Evolutionary conservation across 1,284 basidiomycete species (phyloP).

Genomic region (Boletellus dicymbophilus): DNA sequence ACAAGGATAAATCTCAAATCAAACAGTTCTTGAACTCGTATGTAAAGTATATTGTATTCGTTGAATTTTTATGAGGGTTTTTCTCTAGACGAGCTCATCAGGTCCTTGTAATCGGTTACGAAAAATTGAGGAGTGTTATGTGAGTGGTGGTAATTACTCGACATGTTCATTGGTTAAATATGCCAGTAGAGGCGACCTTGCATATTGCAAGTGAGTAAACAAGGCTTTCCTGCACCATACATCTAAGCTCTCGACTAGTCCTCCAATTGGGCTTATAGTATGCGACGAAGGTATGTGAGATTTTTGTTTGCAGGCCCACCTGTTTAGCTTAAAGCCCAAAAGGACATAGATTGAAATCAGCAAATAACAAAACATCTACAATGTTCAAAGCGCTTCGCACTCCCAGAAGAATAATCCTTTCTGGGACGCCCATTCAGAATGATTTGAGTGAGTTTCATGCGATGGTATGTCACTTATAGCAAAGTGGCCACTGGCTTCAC

Average conservation of each 20-base stretch:
- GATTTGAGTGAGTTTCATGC: conserved; percentile 95
- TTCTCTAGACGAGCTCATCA: conserved; percentile 69
- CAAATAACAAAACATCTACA: conserved; percentile 87
- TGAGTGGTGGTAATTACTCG: conserved; percentile 32
- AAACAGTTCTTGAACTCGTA: conserved; percentile 78
- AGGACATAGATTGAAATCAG: conserved; percentile 95
- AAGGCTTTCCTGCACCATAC: background rate
- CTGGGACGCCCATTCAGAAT: conserved; percentile 98
- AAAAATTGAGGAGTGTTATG: conserved; percentile 85
- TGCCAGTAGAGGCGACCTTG: conserved; percentile 52
- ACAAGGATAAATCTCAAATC: conserved; percentile 73
- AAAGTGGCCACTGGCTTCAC: conserved; percentile 1
- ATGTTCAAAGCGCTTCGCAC: conserved; percentile 86
- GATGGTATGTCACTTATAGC: conserved; percentile 62
- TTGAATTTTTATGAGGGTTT: conserved; percentile 2
- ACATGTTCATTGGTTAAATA: conserved; percentile 4
- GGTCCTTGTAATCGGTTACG: conserved; percentile 95
- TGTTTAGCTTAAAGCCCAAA: background rate
- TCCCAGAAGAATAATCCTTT: conserved; percentile 81
- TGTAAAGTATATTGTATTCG: conserved; percentile 19
- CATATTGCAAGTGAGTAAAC: conserved; percentile 59
- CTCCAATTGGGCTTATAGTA: conserved; percentile 90
- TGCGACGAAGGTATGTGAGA: conserved; percentile 84
- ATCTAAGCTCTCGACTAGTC: conserved; percentile 42
- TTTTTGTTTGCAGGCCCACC: background rate